These are phyloP conservation scores for Zygotorulaspora mrakii DNA, from an alignment of 1,139 yeast species.

Conservation along the genomic window DNA sequence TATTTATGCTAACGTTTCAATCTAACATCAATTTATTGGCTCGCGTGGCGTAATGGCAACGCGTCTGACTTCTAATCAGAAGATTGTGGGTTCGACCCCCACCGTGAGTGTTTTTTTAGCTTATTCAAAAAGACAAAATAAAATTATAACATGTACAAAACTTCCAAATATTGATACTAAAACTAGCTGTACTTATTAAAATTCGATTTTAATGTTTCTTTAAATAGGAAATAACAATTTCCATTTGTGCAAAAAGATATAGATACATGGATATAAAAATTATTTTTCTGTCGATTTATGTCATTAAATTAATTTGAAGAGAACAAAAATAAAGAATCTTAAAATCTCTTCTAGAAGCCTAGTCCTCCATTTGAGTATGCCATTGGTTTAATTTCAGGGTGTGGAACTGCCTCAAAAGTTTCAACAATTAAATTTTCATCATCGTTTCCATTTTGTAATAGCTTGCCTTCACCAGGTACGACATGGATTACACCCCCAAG, in stretches of 20 bases:
- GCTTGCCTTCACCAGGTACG: conserved; percentile 33
- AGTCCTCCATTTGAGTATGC: conserved; percentile 68
- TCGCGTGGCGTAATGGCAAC: conserved; percentile 63
- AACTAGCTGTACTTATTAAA: no score
- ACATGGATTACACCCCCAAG: conserved; percentile 82
- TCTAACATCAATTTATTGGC: conserved; percentile 37
- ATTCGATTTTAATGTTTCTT: no score
- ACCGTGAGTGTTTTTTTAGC: conserved; percentile 46
- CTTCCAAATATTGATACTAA: no score
- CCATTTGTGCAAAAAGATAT: no score
- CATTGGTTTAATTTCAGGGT: conserved; percentile 93
- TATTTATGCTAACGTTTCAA: no score
- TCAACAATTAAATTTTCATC: conserved; percentile 54
- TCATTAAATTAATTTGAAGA: no score
- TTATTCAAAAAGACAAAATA: neutral
- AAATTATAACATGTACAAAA: no score
- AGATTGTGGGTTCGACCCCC: conserved; percentile 65
- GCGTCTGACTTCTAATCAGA: conserved; percentile 64
- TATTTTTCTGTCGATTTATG: no score
- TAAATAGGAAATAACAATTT: no score
- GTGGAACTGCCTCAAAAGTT: conserved; percentile 76
- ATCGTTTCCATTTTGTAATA: conserved; percentile 40
- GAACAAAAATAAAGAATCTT: no score
- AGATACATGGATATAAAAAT: no score
- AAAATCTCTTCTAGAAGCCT: conserved; percentile 26